phyloP scores from a whole-genome alignment of 2,329 filamentous ascomycete genomes.

The Colletotrichum navitas region DNA sequence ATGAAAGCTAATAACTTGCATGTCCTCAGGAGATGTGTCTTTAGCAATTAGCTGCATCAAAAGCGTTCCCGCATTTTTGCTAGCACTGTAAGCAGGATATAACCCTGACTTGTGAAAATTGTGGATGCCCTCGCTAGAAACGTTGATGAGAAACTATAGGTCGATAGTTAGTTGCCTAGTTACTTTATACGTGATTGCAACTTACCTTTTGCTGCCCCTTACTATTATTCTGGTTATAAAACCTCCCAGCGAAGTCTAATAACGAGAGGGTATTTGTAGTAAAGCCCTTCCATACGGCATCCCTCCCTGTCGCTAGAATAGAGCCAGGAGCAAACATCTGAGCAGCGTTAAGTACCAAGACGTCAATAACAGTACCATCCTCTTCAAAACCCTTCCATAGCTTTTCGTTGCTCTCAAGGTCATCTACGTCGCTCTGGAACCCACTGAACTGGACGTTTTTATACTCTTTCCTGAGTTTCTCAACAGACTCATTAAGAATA shows the following conservation, averaged over 20 bases:
- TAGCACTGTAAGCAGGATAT: slow-evolving; percentile 51
- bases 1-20: slow-evolving; percentile 57
- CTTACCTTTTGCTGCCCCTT: slow-evolving; percentile 43
- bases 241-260: slow-evolving; percentile 39
- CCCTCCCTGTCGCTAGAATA: slow-evolving; percentile 30
- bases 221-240: slow-evolving; percentile 50
- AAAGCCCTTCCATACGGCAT: slow-evolving; percentile 38
- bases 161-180: not conserved
- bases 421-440: slow-evolving; percentile 1
- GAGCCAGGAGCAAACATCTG: not conserved
- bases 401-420: slow-evolving; percentile 5
- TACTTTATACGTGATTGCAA: not conserved
- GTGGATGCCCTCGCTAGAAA: slow-evolving; percentile 50
- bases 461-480: slow-evolving; percentile 40
- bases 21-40: slow-evolving; percentile 48
- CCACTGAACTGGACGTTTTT: slow-evolving; percentile 4
- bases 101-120: slow-evolving; percentile 44
- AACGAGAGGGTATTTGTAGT: slow-evolving; percentile 38
- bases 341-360: slow-evolving; percentile 48
- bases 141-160: slow-evolving; percentile 49
- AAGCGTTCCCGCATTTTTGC: slow-evolving; percentile 54
- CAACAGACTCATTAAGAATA: slow-evolving; percentile 48
- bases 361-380: slow-evolving; percentile 45
- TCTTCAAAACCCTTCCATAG: slow-evolving; percentile 29
- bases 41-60: slow-evolving; percentile 55